Base-by-base conservation (phyloP, 805 yeast species). In the Ogataea ganodermae region DNA sequence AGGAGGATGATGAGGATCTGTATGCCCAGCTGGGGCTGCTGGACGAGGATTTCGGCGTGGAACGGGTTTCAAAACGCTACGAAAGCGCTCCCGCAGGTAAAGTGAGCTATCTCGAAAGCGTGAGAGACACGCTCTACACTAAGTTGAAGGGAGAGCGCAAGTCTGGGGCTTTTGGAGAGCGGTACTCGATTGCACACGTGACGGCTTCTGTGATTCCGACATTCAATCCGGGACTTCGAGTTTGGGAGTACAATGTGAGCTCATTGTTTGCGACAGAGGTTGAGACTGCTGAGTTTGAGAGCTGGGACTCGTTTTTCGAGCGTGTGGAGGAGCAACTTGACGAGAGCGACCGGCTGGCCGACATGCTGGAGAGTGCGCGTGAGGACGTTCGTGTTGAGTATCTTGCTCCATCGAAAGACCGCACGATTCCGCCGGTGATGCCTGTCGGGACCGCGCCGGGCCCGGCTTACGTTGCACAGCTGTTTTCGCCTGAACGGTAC, bases 241-340 rank as follows among this genome's bases (percentile, higher is more conserved):
- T 89, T 2, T 89, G 95, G 94, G 96, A 89, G 62, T 89, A 89
- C 64, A 89, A 89, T 59, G 77, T 79, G 30, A 76, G 88, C 0
- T 84, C 74, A 1, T 60, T 86, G 38, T 68, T 60, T 17, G 38
- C 27, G 42, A 16, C 7, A 5, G 39, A 16, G 13, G 4, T 12
- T 10, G 27, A 14, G 14, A 24, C 32, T 21, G 28, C 53, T 45
- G 30, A 43, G 37, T 68, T 53, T 53, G 71, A 71, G 49, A 74
- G 85, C 6, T 86, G 94, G 94, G 74, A 70, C 43, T 60, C 56
- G 3, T 84, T 86, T 58, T 83, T 84, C 56, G 60, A 63, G 2
- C 73, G 74, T 2, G 60, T 83, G 20, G 79, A 81, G 32, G 41
- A 51, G 33, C 68, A 63, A 45, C 56, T 68, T 14, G 57, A 60